Evolutionary conservation across 768 basidiomycete genomes (phyloP).

Genomic region (Phaeotremella skinneri): DNA sequence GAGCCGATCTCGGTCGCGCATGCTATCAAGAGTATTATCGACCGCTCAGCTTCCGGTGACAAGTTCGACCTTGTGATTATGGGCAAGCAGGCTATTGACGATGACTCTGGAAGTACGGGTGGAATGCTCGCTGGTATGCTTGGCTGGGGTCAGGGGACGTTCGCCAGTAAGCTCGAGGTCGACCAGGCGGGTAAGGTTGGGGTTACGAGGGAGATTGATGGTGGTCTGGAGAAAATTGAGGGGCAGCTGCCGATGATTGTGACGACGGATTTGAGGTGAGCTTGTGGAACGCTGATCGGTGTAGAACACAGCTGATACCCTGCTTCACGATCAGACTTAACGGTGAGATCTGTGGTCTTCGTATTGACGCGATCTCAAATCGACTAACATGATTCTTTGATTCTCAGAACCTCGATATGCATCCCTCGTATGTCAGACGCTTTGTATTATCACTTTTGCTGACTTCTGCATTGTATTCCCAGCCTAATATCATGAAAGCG

Average conservation of each 20-base stretch:
- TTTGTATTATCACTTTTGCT: neutral
- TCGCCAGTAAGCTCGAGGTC: conserved; percentile 79
- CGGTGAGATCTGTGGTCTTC: conserved; percentile 54
- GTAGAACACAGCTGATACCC: conserved; percentile 3
- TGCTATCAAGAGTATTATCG: conserved; percentile 72
- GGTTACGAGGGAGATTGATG: conserved; percentile 89
- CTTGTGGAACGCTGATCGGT: conserved; percentile 6
- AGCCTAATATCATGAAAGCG: conserved; percentile 59
- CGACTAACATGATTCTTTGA: neutral
- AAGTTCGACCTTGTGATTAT: conserved; percentile 83
- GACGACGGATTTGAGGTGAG: conserved; percentile 88
- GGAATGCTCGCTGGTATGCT: conserved; percentile 95
- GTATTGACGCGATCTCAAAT: conserved; percentile 12
- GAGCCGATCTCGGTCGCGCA: conserved; percentile 92
- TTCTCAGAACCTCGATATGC: conserved; percentile 87
- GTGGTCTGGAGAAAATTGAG: conserved; percentile 78
- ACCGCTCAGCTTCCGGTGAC: conserved; percentile 57
- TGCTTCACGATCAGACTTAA: conserved; percentile 60
- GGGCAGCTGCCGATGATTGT: conserved; percentile 78
- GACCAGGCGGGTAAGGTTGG: conserved; percentile 65
- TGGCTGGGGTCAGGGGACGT: conserved; percentile 91
- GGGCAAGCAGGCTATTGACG: conserved; percentile 98
- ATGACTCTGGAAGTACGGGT: conserved; percentile 90
- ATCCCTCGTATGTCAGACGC: conserved; percentile 58
- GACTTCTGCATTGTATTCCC: too few species aligned